A percentile compares a stretch with the other conserved stretches of the same genome.
Conservation (phyloP, 169 alveolate species). For the Pseudocohnilembus persalinus region DNA sequence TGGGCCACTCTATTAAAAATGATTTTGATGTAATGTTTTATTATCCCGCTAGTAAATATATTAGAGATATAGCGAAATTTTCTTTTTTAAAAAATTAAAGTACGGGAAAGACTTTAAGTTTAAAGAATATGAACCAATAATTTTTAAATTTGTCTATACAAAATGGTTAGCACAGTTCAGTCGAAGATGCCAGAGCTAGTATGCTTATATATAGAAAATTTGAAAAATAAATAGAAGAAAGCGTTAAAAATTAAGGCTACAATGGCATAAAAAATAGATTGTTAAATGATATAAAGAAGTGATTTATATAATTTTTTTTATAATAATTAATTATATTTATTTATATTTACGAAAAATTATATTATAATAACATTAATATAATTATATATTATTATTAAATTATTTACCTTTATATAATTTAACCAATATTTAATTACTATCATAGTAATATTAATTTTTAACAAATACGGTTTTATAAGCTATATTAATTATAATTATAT, state of each 20-base stretch:
- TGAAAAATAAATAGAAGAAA: constrained; percentile 44
- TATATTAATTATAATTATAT: no score
- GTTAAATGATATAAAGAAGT: neutral
- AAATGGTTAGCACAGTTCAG: constrained; percentile 51
- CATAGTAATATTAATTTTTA: no score
- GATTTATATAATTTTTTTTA: neutral
- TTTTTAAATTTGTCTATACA: constrained; percentile 34
- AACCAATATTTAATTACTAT: no score
- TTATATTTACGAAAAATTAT: no score
- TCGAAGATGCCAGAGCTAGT: constrained; percentile 60
- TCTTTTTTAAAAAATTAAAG: constrained; percentile 27
- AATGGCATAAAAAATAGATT: constrained; percentile 9
- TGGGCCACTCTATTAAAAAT: constrained; percentile 62
- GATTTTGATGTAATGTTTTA: constrained; percentile 51
- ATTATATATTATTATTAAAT: no score
- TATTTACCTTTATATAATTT: no score
- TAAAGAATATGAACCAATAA: constrained; percentile 37
- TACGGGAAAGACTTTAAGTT: constrained; percentile 39
- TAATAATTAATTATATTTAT: no score
- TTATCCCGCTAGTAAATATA: constrained; percentile 13
- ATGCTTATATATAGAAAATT: constrained; percentile 44
- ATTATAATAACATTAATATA: no score
- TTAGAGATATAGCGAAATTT: constrained; percentile 42
- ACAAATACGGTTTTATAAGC: no score
- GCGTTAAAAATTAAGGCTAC: constrained; percentile 13